Evolutionary conservation across 2,329 filamentous ascomycete genomes (phyloP).

Genomic region (Didymella lethalis): DNA sequence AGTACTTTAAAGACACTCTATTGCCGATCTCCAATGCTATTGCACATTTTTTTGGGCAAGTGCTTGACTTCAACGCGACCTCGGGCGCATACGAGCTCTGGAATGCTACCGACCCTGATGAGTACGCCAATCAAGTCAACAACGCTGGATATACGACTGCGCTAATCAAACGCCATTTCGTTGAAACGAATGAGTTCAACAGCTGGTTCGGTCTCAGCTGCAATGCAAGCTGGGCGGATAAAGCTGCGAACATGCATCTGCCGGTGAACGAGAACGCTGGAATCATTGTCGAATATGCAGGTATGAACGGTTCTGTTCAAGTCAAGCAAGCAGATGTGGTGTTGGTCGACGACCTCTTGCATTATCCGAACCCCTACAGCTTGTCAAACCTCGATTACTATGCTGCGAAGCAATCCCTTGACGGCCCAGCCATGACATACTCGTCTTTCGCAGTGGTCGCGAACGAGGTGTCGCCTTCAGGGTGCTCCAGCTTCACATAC

Average conservation of each 20-base stretch:
- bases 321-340: conserved; percentile 78
- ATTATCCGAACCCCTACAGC: conserved; percentile 65
- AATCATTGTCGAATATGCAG: conserved; percentile 70
- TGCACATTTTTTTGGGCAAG: conserved; percentile 67
- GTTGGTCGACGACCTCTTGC: conserved; percentile 69
- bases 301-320: conserved; percentile 70
- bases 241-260: conserved; percentile 64
- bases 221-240: conserved; percentile 67
- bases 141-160: conserved; percentile 75
- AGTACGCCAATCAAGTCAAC: conserved; percentile 72
- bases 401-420: conserved; percentile 70
- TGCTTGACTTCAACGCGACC: conserved; percentile 66
- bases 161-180: conserved; percentile 64
- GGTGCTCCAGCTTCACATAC: conserved; percentile 74
- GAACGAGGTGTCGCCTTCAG: conserved; percentile 69
- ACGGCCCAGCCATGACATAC: conserved; percentile 78
- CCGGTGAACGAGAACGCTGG: conserved; percentile 62
- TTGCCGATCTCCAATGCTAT: conserved; percentile 71
- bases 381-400: conserved; percentile 72
- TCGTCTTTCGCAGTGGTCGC: conserved; percentile 73
- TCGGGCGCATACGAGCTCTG: conserved; percentile 40
- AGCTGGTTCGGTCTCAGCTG: conserved; percentile 61
- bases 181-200: conserved; percentile 66
- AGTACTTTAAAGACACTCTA: conserved; percentile 63
- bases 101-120: conserved; percentile 76